Evolutionary conservation across 305 asterid genomes (phyloP), one percentile per base, ranked within the genome.

Genomic region (Fraxinus albicans): DNA sequence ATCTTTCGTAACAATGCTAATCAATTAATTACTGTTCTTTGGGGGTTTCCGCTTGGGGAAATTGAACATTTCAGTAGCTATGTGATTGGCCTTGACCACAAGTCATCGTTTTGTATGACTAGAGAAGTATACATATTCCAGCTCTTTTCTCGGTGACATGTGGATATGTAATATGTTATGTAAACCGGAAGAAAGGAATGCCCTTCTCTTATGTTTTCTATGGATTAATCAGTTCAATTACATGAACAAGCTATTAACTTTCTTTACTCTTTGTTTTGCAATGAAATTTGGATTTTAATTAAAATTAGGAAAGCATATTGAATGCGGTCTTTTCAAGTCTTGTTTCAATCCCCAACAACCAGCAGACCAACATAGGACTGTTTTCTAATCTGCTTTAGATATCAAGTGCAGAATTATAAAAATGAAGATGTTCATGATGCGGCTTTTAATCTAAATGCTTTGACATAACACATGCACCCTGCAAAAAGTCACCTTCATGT

Each of bases 1-100:
- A 21, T 81, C 53, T 33, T 38, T 79, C 34, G 23, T 53, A 42
- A 38, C 9, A 36, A 53, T 83, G 82, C 80, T 63, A 27, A 85
- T 79, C 72, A 81, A 70, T 85, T 44, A 31, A 23, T 8, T 23
- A 63, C 27, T 9, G 15, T 23, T 23, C 72, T 63, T 13, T 63
- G 9, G 72, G 6, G 10, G 65, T 50, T 44, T 82, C 79, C 34
- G n/a, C 75, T 9, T 77, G 60, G 23, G 27, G 35, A 27, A 80
- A 76, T 75, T 19, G 33, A 67, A 35, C 42, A 36, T 53, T 40
- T 47, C 55, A 40, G 17, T 42, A 17, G 12, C 27, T 15, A 15
- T 76, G 50, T 76, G 27, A 25, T 78, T 81, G 69, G 76, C 83
- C 33, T 58, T 23, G 58, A 63, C 17, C 23, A 69, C 76, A 23